phyloP scores from a whole-genome alignment of 768 basidiomycete species.

The Mycena kentingensis region DNA sequence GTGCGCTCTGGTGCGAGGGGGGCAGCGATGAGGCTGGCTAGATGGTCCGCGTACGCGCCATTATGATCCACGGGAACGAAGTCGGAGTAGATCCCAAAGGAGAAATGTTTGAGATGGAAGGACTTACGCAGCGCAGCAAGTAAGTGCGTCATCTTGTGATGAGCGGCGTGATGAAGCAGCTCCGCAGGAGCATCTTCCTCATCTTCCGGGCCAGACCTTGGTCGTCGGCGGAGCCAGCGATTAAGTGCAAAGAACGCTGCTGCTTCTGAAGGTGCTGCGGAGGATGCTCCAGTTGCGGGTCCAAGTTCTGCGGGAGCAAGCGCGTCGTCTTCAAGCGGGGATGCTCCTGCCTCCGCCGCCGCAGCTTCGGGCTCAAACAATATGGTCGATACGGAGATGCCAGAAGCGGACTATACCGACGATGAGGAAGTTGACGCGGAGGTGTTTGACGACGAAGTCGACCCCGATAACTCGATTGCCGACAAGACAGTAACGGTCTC shows the following conservation, averaged over 20 bases:
- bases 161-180: too few species aligned
- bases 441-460: slow-evolving; percentile 86
- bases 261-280: slow-evolving; percentile 19
- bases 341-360: slow-evolving; percentile 47
- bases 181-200: slow-evolving; percentile 37
- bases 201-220: slow-evolving; percentile 43
- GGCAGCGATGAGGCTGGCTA: too few species aligned
- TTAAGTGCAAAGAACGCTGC: slow-evolving; percentile 66
- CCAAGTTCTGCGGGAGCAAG: slow-evolving; percentile 18
- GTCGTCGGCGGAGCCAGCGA: slow-evolving; percentile 79
- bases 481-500: slow-evolving; percentile 89
- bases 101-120: too few species aligned
- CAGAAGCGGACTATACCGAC: slow-evolving; percentile 79
- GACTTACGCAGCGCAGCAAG: too few species aligned
- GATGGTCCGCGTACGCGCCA: too few species aligned
- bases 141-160: too few species aligned
- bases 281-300: slow-evolving; percentile 28
- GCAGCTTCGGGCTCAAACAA: too few species aligned
- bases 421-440: slow-evolving; percentile 88
- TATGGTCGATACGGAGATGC: slow-evolving; percentile 63
- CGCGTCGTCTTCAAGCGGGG: slow-evolving; percentile 34
- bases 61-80: too few species aligned
- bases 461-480: slow-evolving; percentile 64
- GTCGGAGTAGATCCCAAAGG: too few species aligned
- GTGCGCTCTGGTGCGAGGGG: too few species aligned